Base-by-base conservation (phyloP, 306 rosid species). In the Vigna trinervia region DNA sequence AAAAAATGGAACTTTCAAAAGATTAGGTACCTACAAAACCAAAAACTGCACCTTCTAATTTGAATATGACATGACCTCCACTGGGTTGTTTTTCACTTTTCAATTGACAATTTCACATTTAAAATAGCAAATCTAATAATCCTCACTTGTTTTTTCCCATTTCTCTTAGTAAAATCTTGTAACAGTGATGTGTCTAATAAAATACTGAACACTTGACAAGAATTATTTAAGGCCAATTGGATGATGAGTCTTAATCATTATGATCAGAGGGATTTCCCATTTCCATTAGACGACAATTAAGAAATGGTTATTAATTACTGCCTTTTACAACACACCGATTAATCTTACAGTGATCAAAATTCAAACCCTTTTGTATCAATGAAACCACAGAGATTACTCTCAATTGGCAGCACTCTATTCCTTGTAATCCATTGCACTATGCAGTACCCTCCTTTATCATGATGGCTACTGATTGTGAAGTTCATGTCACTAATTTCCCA, bases 401-500 rank as follows among this genome's bases (percentile, higher is more conserved):
- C 60, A 19, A 64, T 72, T 77, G 57, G 64, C 56, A 39, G 36
- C 65, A 70, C 80, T 13, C 12, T 73, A 39, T 43, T 79, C 23
- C 76, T 41, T 69, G 78, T 4, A 38, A 82, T 85, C 48, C 32
- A 79, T 71, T 76, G 71, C 78, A 76, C 51, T 28, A 56, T 34
- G 36, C 30, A 61, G 72, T 74, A 76, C 73, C 54, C 51, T 72
- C 69, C 84, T 76, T 80, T 77, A 59, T 80, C 38, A 89, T 82
- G 83, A 87, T 83, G 81, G 82, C 73, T 30, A 80, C 75, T 81
- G 88, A 87, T 89, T 43, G 75, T 81, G 85, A 69, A 63, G 76
- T 80, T 82, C 76, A 85, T 71, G 12, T 73, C 81, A 78, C 84
- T 69, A 53, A 85, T 80, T 81, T 82, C 68, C 64, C 71, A 82